These are phyloP conservation scores for Amaranthus hypochondriacus DNA, from an alignment of 148 eudicot genomes.

Conservation along the genomic window DNA sequence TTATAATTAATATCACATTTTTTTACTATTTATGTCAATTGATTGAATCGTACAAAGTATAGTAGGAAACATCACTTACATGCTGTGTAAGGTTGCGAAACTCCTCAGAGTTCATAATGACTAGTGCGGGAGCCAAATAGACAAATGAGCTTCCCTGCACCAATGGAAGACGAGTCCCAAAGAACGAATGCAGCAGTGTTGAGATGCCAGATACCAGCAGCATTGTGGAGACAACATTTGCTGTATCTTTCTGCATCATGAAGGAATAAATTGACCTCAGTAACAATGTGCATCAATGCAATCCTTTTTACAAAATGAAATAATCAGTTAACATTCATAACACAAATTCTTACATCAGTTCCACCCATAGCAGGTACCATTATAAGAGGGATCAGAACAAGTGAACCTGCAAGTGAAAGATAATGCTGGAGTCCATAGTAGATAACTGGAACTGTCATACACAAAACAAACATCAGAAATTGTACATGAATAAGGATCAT, in stretches of 20 bases:
- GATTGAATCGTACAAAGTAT: neutral
- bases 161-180: slow-evolving; percentile 95
- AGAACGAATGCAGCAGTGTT: slow-evolving; percentile 71
- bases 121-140: slow-evolving; percentile 86
- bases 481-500: neutral
- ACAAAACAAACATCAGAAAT: slow-evolving; percentile 10
- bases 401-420: slow-evolving; percentile 82
- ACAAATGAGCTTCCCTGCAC: slow-evolving; percentile 97
- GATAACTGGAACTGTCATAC: slow-evolving; percentile 54
- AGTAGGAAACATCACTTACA: slow-evolving; percentile 41
- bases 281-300: neutral
- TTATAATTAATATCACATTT: neutral
- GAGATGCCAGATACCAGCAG: slow-evolving; percentile 81
- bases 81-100: slow-evolving; percentile 78
- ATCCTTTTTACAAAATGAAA: neutral
- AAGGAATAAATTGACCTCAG: slow-evolving; percentile 4
- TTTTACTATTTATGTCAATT: neutral
- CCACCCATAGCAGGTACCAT: slow-evolving; percentile 96
- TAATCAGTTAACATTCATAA: neutral
- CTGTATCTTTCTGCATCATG: slow-evolving; percentile 74
- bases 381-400: slow-evolving; percentile 70
- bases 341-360: slow-evolving; percentile 64
- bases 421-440: slow-evolving; percentile 89
- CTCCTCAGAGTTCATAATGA: slow-evolving; percentile 76
- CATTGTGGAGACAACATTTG: slow-evolving; percentile 80